phyloP scores from a whole-genome alignment of 2,329 filamentous ascomycete genomes.

The Microthyrium microscopicum region DNA sequence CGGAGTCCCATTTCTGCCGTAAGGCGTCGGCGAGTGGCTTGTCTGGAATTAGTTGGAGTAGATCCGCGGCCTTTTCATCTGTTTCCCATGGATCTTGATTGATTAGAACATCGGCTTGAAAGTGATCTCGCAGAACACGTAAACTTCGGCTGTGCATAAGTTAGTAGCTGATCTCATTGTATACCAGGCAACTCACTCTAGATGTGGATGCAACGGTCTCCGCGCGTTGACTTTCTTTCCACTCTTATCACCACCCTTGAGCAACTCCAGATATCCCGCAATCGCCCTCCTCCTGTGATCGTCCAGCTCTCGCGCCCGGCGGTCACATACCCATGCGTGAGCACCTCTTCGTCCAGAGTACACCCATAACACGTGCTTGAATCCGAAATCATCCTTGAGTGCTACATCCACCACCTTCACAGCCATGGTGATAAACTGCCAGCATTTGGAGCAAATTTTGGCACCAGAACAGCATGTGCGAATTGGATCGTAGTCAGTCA shows the following conservation, averaged over 20 bases:
- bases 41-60: conserved; percentile 77
- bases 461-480: conserved; percentile 88
- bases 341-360: conserved; percentile 93
- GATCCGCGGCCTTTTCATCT: conserved; percentile 52
- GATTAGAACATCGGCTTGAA: conserved; percentile 64
- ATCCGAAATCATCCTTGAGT: conserved; percentile 85
- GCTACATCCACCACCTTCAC: conserved; percentile 84
- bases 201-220: conserved; percentile 76
- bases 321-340: conserved; percentile 97
- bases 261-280: conserved; percentile 74
- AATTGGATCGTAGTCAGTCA: conserved; percentile 97
- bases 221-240: conserved; percentile 75
- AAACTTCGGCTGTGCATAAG: conserved; percentile 64
- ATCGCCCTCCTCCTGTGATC: conserved; percentile 74
- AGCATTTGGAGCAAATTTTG: conserved; percentile 87
- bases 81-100: conserved; percentile 75
- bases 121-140: conserved; percentile 68
- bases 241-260: conserved; percentile 72
- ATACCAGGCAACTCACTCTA: conserved; percentile 37
- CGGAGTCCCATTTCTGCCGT: conserved; percentile 78
- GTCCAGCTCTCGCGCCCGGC: conserved; percentile 65
- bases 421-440: conserved; percentile 95
- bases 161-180: not conserved
- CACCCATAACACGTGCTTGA: conserved; percentile 94
- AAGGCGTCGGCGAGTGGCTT: conserved; percentile 59